Evolutionary conservation across 352 stramenopile species (phyloP), one percentile per base, ranked within the genome.

Genomic region (Phytopythium boreale): DNA sequence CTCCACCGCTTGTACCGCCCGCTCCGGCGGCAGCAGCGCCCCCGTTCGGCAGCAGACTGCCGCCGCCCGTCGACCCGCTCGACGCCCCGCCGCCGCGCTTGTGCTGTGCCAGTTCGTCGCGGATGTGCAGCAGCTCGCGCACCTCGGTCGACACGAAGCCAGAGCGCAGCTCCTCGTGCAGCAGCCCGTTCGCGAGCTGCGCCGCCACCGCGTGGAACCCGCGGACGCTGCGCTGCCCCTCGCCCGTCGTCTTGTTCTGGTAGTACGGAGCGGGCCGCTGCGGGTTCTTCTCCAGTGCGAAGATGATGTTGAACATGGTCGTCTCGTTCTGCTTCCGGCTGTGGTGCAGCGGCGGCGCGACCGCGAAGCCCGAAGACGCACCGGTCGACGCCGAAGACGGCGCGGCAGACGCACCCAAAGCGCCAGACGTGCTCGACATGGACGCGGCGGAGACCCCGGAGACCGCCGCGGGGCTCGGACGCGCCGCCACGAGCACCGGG

Each of bases 271-370:
- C 69, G 52, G 27, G 63, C 61, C 20, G 72, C 67, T 14, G 63
- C 46, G 72, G 69, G 39, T 68, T 70, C 60, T 90, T 82, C 50
- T 88, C 79, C 37, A 96, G 65, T 26, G 79, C 88, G 49, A 96
- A 95, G 61, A 96, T 92, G 56, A 96, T 70, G 64, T 95, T 95
- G 58, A 95, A 95, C 87, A 95, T 95, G 39, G 83, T 93, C 34
- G 83, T 92, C 47, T 95, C 87, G 44, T 76, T 88, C 29, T 75
- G 37, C 39, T 41, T 15, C 2, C 15, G 14, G 52, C 9, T 14
- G 4, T 47, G 31, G 15, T 14, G 12, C 4, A 60, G 1, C 52
- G 10, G 34, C 34, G 6, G 34, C 7, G 34, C 34, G 7, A 10
- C 11, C 34, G 34, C 5, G 1, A 7, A 14, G 34, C 34, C 34